These are phyloP conservation scores for Melaleuca quinquenervia DNA, from an alignment of 345 rosid genomes.

Conservation along the genomic window DNA sequence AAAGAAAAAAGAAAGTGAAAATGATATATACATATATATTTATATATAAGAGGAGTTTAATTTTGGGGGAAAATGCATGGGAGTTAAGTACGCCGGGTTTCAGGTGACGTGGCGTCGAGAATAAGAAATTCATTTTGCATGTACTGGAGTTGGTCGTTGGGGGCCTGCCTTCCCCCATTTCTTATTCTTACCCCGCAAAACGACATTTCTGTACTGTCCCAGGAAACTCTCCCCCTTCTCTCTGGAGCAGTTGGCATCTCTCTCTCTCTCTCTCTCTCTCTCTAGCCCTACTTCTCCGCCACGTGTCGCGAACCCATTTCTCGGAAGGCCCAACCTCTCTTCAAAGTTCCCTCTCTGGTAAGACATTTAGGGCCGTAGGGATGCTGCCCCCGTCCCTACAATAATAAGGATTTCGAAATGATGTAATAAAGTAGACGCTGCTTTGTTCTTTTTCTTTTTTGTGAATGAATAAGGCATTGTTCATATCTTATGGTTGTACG, in stretches of 20 bases:
- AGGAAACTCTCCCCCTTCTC: neutral
- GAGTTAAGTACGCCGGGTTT: conserved; percentile 39
- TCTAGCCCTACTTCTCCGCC: conserved; percentile 10
- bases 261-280: neutral
- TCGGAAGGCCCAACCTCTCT: conserved; percentile 12
- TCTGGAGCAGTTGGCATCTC: conserved; percentile 26
- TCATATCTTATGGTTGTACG: neutral
- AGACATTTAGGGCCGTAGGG: neutral
- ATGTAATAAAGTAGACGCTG: neutral
- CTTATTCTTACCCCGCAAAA: neutral
- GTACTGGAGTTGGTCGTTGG: conserved; percentile 15
- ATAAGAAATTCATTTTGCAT: conserved; percentile 12
- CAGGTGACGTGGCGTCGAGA: conserved; percentile 54
- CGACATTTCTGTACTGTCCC: neutral
- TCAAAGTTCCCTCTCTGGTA: neutral
- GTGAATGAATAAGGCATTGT: neutral
- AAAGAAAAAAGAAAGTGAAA: rapidly evolving
- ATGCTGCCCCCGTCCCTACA: neutral
- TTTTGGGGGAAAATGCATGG: conserved; percentile 10
- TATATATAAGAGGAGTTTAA: neutral
- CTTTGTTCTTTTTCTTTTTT: neutral
- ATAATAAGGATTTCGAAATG: neutral
- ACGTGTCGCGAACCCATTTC: conserved; percentile 35
- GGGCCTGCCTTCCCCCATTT: neutral
- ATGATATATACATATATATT: neutral